Evolutionary conservation across 176 grass and related monocot species (phyloP), one percentile per base, ranked within the genome.

Genomic region (Carex scoparia): DNA sequence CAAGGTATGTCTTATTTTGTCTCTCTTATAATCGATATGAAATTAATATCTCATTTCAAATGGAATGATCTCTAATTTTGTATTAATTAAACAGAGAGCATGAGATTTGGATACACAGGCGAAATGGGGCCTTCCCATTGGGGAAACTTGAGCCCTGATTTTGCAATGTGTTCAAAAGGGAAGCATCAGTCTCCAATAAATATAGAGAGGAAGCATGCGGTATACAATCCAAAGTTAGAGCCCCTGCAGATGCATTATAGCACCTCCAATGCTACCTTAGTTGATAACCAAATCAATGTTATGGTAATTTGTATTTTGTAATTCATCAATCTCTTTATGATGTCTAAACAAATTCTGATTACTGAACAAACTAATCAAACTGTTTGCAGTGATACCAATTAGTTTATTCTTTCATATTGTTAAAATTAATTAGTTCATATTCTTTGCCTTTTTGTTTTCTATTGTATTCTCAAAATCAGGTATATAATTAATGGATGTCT

Each of bases 261-360:
- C 53, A 19, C 84, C 65, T 65, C 89, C 67, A 88, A 91, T 67
- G 86, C 90, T 64, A 91, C 89, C 61, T 87, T 94, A 79, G 77
- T 92, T 84, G 90, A 92, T 69, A 94, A 94, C 84, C 81, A 87
- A 70, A 82, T 87, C 90, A 94, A 92, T 61, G 89, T 97, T 5
- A 89, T 65, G 81, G 92, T 97, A 23, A 23, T 23, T 23, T 23
- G 23, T 23, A 23, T 23, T 23, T 86, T 87, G 89, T 40, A 40
- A 4, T 81, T 89, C 16, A 51, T 73, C 12, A 53, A 51, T 73
- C 57, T 80, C 85, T 31, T 46, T 71, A 69, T 28, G 31, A 67
- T 35, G 31, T 35, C 65, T 32, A 67, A 48, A 19, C 69, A 19
- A 73, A 23, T 48, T 72, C 8, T 16, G 40, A 46, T 72, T 48